Evolutionary conservation across 805 yeast species (phyloP), one percentile per base, ranked within the genome.

Genomic region (Soucietia sequanensis): DNA sequence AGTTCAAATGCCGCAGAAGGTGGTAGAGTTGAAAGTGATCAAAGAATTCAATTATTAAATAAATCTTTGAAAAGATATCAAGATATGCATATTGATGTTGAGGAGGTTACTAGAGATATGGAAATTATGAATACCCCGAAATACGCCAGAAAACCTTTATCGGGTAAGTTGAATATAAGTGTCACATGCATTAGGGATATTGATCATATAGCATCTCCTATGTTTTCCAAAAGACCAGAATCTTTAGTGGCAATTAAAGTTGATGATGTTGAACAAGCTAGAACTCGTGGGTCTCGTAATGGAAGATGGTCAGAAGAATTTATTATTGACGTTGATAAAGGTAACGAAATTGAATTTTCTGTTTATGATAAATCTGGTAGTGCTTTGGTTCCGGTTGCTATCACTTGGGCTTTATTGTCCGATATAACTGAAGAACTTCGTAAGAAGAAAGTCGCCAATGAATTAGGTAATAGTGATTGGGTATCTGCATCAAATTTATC

Each of bases 341-440:
- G 96, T 18, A 87, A 91, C 53, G 99, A 93, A 62, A 73, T 90
- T 28, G 96, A 90, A 51, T 70, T 93, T 38, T 78, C 90, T 2
- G 87, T 93, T 4, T 89, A 83, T 58, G 99, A 93, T 57, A 82
- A 81, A 47, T 67, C 74, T 9, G 85, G 85, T 24, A 78, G 70
- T 38, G 75, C 70, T 32, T 65, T 73, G 40, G 78, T 82, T 6
- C 98, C 99, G 0, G 96, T 93, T 6, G 99, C 95, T 6, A 72
- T 93, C 24, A 78, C 84, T 49, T 93, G 99, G 99, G 72, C 91
- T 18, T 75, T 91, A 23, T 70, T 93, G 19, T 81, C 95, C 3
- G 99, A 93, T 59, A 76, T 93, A 27, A 89, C 95, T 0, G 99
- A 93, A 65, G 98, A 93, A 48, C 75, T 91, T 36, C 86, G 99